These are phyloP conservation scores for Botrytis pseudocinerea DNA, from an alignment of 2,329 filamentous ascomycete species.

Conservation along the genomic window DNA sequence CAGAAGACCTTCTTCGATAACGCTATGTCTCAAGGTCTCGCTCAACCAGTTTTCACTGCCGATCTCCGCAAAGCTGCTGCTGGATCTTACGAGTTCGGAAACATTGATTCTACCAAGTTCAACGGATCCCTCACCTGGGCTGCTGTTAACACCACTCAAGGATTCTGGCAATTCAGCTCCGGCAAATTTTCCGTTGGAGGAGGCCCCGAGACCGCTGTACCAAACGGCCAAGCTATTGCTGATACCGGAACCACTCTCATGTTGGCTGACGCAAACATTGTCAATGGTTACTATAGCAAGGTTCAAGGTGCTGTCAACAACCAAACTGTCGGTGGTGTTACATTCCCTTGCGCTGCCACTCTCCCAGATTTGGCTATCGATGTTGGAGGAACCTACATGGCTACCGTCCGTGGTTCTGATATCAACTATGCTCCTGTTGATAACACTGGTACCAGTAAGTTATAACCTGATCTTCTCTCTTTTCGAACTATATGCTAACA, in stretches of 20 bases:
- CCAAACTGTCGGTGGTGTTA: slow-evolving; percentile 41
- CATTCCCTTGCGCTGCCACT: slow-evolving; percentile 42
- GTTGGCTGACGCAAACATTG: slow-evolving; percentile 42
- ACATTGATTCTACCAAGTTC: slow-evolving; percentile 55
- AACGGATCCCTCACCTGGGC: slow-evolving; percentile 55
- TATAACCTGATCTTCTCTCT: background rate
- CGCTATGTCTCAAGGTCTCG: slow-evolving; percentile 34
- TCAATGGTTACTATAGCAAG: slow-evolving; percentile 45
- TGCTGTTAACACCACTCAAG: slow-evolving; percentile 49
- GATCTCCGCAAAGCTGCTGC: slow-evolving; percentile 49
- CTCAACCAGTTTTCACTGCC: slow-evolving; percentile 61
- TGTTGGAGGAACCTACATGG: slow-evolving; percentile 47
- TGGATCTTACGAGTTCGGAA: slow-evolving; percentile 58
- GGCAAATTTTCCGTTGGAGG: slow-evolving; percentile 49
- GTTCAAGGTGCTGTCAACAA: slow-evolving; percentile 44
- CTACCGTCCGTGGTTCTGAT: slow-evolving; percentile 45
- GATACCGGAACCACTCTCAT: slow-evolving; percentile 49
- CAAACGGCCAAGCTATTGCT: slow-evolving; percentile 51
- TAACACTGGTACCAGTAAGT: slow-evolving; percentile 49
- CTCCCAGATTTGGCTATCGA: slow-evolving; percentile 44
- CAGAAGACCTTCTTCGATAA: slow-evolving; percentile 44
- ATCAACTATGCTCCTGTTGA: slow-evolving; percentile 56
- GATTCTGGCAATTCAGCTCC: slow-evolving; percentile 59
- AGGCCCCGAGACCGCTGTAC: slow-evolving; percentile 58
- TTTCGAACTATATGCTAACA: slow-evolving; percentile 14